phyloP scores from a whole-genome alignment of 495 filamentous ascomycete species.

The Penicillium dipodomyicola region DNA sequence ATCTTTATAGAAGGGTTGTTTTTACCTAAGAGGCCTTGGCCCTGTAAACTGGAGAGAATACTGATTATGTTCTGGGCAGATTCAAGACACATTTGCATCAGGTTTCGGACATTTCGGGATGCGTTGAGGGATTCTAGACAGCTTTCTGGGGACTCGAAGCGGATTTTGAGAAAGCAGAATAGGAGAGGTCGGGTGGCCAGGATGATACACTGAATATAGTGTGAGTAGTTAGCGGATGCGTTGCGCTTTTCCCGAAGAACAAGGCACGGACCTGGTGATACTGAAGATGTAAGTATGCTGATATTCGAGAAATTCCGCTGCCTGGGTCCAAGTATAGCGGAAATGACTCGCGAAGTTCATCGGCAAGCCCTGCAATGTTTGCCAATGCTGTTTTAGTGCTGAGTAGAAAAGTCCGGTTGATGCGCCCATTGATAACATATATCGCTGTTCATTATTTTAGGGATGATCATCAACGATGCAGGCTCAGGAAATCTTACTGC shows the following conservation, averaged over 20 bases:
- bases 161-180: conserved; percentile 39
- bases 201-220: conserved; percentile 35
- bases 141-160: conserved; percentile 30
- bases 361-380: conserved; percentile 37
- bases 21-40: conserved; percentile 44
- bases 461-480: not conserved
- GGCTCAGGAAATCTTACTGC: conserved; percentile 26
- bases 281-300: conserved; percentile 44
- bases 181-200: conserved; percentile 42
- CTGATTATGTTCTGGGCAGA: conserved; percentile 43
- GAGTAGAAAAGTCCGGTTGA: conserved; percentile 40
- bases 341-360: conserved; percentile 36
- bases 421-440: conserved; percentile 43
- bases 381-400: conserved; percentile 42
- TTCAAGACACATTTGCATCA: conserved; percentile 44
- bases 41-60: conserved; percentile 37
- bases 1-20: not conserved
- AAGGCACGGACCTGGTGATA: conserved; percentile 40
- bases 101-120: conserved; percentile 30
- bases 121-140: conserved; percentile 29
- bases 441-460: conserved; percentile 31
- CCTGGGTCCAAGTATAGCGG: conserved; percentile 33
- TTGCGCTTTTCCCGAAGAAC: no score
- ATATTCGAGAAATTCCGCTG: conserved; percentile 39
- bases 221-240: not conserved